Evolutionary conservation across 495 filamentous ascomycete genomes (phyloP), one percentile per base, ranked within the genome.

Genomic region (Penicillium robsamsonii): DNA sequence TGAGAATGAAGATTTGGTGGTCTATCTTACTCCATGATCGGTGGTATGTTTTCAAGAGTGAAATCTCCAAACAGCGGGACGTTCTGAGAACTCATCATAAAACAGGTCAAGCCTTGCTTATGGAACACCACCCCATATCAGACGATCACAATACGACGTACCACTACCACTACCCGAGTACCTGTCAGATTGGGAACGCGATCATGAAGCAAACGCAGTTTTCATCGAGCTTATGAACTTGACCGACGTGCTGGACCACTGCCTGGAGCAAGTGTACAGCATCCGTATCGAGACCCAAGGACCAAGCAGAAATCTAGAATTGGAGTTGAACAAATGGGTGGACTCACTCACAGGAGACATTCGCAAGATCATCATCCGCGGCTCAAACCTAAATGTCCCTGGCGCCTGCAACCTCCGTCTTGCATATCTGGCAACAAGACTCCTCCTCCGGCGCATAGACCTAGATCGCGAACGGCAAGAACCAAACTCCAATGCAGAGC

Each of bases 81-180:
- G 1, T 51, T 4, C 5, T 1, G 47, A 9, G 54, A 29, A 13
- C 15, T 48, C 42, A 50, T 30, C 8, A 8, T 20, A 1, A 3
- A 44, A 15, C 45, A 74, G 73, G 73, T 71, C 67, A 35, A 74
- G 73, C 46, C 58, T 72, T 10, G 66, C 73, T 1, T 69, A 76
- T 48, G 73, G 73, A 1, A 72, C 70, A 20, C 73, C 73, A 3
- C 55, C 67, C 17, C 65, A 70, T 18, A 64, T 76, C 29, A 54
- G 59, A 12, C 61, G 64, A 13, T 45, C 60, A 3, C 70, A 75
- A 31, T 76, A 77, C 50, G 73, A 79, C 40, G 75, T 79, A 4
- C 72, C 74, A 1, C 52, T 70, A 17, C 65, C 75, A 17, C 63
- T 53, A 7, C 6, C 69, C 9, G 58, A 68, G 67, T 48, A 52